Base-by-base conservation (phyloP, 2,329 filamentous ascomycete species). In the Cladorrhinum sp. region DNA sequence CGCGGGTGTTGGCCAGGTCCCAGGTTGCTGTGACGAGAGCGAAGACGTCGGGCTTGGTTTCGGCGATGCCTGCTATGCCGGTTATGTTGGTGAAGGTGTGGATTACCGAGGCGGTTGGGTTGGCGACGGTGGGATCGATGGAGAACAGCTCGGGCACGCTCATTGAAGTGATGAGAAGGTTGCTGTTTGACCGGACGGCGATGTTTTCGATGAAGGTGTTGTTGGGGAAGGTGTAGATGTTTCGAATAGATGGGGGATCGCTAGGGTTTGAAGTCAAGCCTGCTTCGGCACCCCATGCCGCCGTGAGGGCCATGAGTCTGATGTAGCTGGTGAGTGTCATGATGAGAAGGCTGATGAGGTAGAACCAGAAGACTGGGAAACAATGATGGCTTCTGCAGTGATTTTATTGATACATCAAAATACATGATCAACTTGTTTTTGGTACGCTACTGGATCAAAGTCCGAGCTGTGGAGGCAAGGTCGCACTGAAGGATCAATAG, bases 131-230 rank as follows among this genome's bases (percentile, higher is more conserved):
- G 3, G 65, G 65, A 59, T 67, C 49, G 59, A 67, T 61, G 39
- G 56, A 49, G 62, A 55, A 64, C 8, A 66, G 60, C 12, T 59
- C 33, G 7, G 36, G 36, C 1, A 57, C 60, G 57, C 57, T 62
- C 53, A 62, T 57, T 2, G 60, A 62, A 7, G 66, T 67, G 57
- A 66, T 18, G 2, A 67, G 59, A 3, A 67, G 61, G 12, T 59
- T 33, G 57, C 61, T 57, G 59, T 66, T 65, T 21, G 66, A 52
- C 14, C 63, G 62, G 33, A 65, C 64, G 55, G 65, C 65, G 58
- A 67, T 66, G 62, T 65, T 66, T 42, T 67, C 65, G 57, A 67
- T 63, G 57, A 67, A 67, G 46, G 58, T 62, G 57, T 67, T 67
- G n/a, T 58, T 59, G 58, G 61, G 62, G 59, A 65, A 67, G 24